A percentile compares a stretch with the other conserved stretches of the same genome.
Evolutionary conservation across 2,329 filamentous ascomycete species (phyloP).

Genomic region (Colletotrichum spaethianum): DNA sequence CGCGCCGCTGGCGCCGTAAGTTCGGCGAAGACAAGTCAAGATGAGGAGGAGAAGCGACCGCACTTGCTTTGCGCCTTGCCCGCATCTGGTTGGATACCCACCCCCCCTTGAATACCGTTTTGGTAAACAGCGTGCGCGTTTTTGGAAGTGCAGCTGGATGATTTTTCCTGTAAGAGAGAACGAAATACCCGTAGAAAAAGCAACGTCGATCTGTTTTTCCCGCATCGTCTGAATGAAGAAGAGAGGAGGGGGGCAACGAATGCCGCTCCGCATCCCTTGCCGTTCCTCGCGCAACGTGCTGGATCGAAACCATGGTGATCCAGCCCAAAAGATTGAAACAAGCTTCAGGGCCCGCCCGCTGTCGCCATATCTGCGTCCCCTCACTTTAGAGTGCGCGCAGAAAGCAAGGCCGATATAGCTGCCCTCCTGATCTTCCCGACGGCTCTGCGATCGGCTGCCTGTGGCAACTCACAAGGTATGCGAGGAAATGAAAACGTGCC

Average conservation of each 20-base stretch:
- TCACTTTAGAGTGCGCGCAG: neutral
- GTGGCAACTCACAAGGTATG: constrained; percentile 33
- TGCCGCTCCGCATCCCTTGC: neutral
- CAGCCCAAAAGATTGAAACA: neutral
- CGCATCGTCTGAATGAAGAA: neutral
- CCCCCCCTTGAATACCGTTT: neutral
- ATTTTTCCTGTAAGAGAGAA: constrained; percentile 16
- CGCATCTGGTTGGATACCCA: constrained; percentile 17
- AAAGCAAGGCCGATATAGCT: neutral
- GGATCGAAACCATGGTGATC: neutral
- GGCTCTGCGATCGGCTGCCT: neutral
- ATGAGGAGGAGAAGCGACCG: neutral
- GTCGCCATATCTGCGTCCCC: neutral
- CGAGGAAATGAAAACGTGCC: constrained; percentile 33
- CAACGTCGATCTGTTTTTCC: constrained; percentile 14
- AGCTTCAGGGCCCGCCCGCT: neutral
- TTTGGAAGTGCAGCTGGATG: constrained; percentile 6
- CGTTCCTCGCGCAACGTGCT: constrained; percentile 4
- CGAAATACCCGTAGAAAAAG: constrained; percentile 38
- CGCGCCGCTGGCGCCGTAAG: constrained; percentile 51
- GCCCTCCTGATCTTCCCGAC: constrained; percentile 5
- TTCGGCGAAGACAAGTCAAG: neutral
- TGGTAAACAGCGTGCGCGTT: neutral
- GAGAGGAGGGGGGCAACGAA: neutral
- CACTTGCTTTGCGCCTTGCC: neutral